Evolutionary conservation across 768 basidiomycete species (phyloP).

Genomic region (Boletus sp.): DNA sequence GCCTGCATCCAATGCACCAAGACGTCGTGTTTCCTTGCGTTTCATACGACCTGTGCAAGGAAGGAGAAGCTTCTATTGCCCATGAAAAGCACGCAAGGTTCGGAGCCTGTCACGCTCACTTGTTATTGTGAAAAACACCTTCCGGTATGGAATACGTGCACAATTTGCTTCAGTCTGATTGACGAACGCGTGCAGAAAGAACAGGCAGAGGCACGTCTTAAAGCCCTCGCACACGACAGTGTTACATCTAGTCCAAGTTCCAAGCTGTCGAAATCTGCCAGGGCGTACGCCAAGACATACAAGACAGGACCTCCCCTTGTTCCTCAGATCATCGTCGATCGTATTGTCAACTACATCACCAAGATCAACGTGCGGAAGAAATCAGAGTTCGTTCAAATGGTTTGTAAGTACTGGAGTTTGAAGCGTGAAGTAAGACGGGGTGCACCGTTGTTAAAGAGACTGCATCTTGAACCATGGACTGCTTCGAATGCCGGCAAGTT

Average conservation of each 20-base stretch:
- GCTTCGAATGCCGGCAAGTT: constrained; percentile 61
- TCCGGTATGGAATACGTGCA: constrained; percentile 52
- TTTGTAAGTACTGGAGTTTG: constrained; percentile 95
- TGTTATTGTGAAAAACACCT: constrained; percentile 91
- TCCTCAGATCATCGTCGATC: constrained; percentile 78
- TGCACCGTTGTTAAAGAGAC: constrained; percentile 86
- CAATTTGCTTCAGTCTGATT: neutral
- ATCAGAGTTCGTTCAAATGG: constrained; percentile 66
- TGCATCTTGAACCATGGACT: constrained; percentile 98
- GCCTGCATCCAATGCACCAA: constrained; percentile 97
- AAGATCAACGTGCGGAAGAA: constrained; percentile 75
- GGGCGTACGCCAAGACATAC: constrained; percentile 90
- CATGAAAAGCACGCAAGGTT: constrained; percentile 79
- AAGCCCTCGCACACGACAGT: constrained; percentile 47
- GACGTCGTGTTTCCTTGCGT: constrained; percentile 85
- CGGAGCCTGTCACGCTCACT: constrained; percentile 69
- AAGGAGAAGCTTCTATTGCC: constrained; percentile 81
- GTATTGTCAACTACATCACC: constrained; percentile 70
- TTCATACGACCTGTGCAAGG: constrained; percentile 92
- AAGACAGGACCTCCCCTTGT: constrained; percentile 91
- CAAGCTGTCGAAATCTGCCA: constrained; percentile 71
- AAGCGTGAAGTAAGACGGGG: constrained; percentile 93
- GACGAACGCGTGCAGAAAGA: constrained; percentile 49
- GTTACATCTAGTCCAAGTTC: constrained; percentile 40
- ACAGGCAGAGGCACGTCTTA: constrained; percentile 62